Evolutionary conservation across 805 yeast species (phyloP).

Genomic region (Metschnikowia drakensbergensis): DNA sequence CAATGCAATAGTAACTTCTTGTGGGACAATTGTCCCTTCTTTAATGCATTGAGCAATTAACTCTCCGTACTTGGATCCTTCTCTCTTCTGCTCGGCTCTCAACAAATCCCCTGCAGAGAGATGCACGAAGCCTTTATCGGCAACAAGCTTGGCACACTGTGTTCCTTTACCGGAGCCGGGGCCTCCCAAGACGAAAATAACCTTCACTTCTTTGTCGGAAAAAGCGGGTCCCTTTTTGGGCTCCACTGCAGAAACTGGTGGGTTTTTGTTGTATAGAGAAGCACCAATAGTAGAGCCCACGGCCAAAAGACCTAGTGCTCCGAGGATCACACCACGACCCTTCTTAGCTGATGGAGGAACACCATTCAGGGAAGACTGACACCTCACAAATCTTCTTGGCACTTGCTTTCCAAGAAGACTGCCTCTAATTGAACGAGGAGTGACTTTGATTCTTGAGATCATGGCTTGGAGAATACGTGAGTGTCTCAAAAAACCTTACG

Average conservation of each 20-base stretch:
- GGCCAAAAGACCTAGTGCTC: slow-evolving; percentile 45
- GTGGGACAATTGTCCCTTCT: slow-evolving; percentile 92
- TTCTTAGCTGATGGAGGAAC: slow-evolving; percentile 11
- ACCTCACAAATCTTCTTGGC: neutral
- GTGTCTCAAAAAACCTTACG: neutral
- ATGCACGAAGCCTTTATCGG: slow-evolving; percentile 78
- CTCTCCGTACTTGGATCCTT: slow-evolving; percentile 80
- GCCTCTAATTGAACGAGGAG: neutral
- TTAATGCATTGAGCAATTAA: slow-evolving; percentile 78
- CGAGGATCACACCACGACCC: slow-evolving; percentile 25
- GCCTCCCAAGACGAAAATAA: slow-evolving; percentile 90
- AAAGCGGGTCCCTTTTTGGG: slow-evolving; percentile 43
- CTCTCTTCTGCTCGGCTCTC: slow-evolving; percentile 84
- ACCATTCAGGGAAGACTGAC: slow-evolving; percentile 4
- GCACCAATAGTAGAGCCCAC: slow-evolving; percentile 46
- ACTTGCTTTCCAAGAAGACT: neutral
- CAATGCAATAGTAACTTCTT: slow-evolving; percentile 80
- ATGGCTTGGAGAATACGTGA: neutral
- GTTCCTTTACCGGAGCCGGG: slow-evolving; percentile 99
- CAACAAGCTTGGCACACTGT: slow-evolving; percentile 82
- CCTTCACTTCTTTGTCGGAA: slow-evolving; percentile 63
- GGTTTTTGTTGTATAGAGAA: slow-evolving; percentile 38
- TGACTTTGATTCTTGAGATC: neutral
- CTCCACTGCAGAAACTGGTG: slow-evolving; percentile 46
- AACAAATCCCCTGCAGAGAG: slow-evolving; percentile 94